phyloP scores from a whole-genome alignment of 345 rosid species.

The Raphanus raphanistrum region DNA sequence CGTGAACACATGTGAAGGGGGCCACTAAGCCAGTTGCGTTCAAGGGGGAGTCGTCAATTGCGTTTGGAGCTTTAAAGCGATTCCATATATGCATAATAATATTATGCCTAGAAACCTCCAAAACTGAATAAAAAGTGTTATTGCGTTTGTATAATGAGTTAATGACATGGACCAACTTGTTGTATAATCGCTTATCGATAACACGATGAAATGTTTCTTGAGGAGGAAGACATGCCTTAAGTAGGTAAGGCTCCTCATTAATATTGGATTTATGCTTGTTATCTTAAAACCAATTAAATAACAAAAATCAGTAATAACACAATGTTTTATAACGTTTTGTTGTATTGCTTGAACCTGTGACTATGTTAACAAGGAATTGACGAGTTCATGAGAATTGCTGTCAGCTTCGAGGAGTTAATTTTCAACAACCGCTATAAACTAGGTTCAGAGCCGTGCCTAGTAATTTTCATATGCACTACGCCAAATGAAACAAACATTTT shows the following conservation, averaged over 20 bases:
- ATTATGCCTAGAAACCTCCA: neutral
- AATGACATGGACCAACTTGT: neutral
- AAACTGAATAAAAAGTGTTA: neutral
- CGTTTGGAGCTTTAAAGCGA: neutral
- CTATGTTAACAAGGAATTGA: constrained; percentile 1
- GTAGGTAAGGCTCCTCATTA: neutral
- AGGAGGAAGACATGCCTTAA: neutral
- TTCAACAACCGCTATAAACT: too few species aligned
- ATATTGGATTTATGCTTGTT: neutral
- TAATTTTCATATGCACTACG: too few species aligned
- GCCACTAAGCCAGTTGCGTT: constrained; percentile 38
- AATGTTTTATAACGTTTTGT: neutral
- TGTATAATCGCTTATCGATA: neutral
- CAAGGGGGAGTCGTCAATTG: neutral
- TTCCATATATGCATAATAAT: neutral
- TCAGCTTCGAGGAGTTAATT: too few species aligned
- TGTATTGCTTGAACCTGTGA: neutral
- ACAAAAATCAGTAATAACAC: neutral
- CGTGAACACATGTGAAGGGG: constrained; percentile 25
- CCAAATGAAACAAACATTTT: too few species aligned
- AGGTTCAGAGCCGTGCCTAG: too few species aligned
- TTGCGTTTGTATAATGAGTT: neutral
- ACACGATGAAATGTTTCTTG: neutral
- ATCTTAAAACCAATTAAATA: neutral
- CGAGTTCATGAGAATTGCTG: constrained; percentile 18